Evolutionary conservation across 768 basidiomycete genomes (phyloP).

Genomic region (Phlebiopsis flavidoalba): DNA sequence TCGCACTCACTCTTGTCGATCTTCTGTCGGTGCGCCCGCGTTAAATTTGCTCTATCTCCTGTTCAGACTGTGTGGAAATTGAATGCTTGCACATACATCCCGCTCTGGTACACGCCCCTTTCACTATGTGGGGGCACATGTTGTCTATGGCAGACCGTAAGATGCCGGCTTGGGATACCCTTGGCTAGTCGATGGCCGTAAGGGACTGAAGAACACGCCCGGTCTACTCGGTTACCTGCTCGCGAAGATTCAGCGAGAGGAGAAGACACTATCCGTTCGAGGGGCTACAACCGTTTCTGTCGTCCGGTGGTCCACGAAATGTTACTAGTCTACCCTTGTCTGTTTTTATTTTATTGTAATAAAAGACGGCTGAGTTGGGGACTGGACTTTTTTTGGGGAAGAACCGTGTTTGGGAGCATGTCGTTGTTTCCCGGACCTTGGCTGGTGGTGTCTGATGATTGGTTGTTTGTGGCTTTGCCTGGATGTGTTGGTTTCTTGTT

Average conservation of each 20-base stretch:
- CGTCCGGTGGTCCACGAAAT: constrained; percentile 40
- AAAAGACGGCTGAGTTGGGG: no score
- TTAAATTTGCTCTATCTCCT: constrained; percentile 40
- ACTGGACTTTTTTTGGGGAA: no score
- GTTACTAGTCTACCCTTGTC: constrained; percentile 39
- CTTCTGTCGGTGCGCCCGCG: constrained; percentile 54
- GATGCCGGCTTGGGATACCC: constrained; percentile 48
- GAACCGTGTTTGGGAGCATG: no score
- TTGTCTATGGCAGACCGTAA: constrained; percentile 49
- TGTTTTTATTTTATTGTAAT: no score
- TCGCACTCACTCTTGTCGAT: constrained; percentile 32
- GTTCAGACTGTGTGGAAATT: constrained; percentile 51
- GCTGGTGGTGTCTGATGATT: no score
- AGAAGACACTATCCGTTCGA: constrained; percentile 40
- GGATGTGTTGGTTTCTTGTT: no score
- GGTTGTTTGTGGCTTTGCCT: no score
- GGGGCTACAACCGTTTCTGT: constrained; percentile 27
- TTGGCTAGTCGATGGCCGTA: constrained; percentile 42
- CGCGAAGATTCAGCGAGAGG: constrained; percentile 34
- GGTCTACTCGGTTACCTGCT: constrained; percentile 53
- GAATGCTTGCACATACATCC: constrained; percentile 57
- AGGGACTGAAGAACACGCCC: constrained; percentile 34
- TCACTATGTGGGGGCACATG: constrained; percentile 63
- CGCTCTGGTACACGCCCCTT: constrained; percentile 46
- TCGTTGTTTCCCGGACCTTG: no score